Evolutionary conservation across 768 basidiomycete species (phyloP).

Genomic region (Russula emetica): DNA sequence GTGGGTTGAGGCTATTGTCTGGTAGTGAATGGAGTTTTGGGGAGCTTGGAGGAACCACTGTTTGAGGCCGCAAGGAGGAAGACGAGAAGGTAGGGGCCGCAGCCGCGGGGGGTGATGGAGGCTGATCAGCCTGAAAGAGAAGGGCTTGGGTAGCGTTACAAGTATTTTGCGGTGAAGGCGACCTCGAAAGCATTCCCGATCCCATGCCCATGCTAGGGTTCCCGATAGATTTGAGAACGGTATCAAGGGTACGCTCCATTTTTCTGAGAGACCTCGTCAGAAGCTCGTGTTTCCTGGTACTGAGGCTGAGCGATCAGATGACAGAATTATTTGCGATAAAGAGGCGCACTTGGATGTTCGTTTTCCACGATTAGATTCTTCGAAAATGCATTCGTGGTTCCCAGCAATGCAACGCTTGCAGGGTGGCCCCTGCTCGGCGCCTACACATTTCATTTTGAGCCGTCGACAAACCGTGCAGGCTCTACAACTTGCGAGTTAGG

Average conservation of each 20-base stretch:
- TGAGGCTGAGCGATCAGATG: conserved; percentile 32
- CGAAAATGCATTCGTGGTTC: conserved; percentile 90
- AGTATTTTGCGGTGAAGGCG: conserved; percentile 58
- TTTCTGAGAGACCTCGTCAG: conserved; percentile 77
- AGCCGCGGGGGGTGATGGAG: conserved; percentile 21
- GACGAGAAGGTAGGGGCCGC: conserved; percentile 22
- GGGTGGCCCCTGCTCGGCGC: conserved; percentile 84
- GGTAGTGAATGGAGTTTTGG: conserved; percentile 89
- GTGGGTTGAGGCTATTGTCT: conserved; percentile 87
- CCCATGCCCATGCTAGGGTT: conserved; percentile 74
- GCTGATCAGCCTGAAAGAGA: conserved; percentile 20
- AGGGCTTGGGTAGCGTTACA: conserved; percentile 21
- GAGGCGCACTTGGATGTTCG: conserved; percentile 68
- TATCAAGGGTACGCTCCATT: conserved; percentile 92
- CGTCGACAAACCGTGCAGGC: conserved; percentile 91
- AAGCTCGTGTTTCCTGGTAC: conserved; percentile 74
- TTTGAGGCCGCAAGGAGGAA: conserved; percentile 32
- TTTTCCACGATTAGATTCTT: conserved; percentile 95
- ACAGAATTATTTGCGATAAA: conserved; percentile 21
- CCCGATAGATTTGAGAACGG: conserved; percentile 82
- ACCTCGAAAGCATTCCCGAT: conserved; percentile 76
- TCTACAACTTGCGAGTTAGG: conserved; percentile 40
- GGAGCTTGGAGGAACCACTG: conserved; percentile 46
- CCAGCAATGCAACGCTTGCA: conserved; percentile 82
- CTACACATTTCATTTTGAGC: conserved; percentile 91